Percentiles rank a stretch among this genome's conserved stretches.
Conservation (phyloP, 1,284 basidiomycete species). For the Apiotrichum porosum region DNA sequence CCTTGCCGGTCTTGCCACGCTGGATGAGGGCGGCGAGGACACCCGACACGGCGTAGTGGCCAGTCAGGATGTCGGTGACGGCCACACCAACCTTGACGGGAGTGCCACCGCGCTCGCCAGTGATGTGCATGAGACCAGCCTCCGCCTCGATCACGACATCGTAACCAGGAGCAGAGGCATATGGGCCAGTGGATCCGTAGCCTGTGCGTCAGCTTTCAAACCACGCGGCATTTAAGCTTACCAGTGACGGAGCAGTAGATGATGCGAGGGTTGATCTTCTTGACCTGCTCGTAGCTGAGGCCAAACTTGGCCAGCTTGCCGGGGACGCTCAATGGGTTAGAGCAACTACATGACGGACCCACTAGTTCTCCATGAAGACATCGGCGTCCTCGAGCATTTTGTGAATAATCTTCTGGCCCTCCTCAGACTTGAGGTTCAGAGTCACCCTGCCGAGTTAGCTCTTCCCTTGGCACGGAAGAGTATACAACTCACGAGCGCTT, state of each 20-base stretch:
- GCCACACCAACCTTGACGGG: conserved; percentile 91
- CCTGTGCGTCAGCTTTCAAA: conserved; percentile 53
- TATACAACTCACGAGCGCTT: conserved; percentile 60
- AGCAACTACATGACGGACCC: conserved; percentile 55
- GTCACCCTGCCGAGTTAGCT: conserved; percentile 55
- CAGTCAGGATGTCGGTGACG: conserved; percentile 68
- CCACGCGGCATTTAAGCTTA: conserved; percentile 33
- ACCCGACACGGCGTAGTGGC: conserved; percentile 88
- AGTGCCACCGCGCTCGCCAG: conserved; percentile 79
- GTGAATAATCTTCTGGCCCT: conserved; percentile 72
- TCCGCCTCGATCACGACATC: conserved; percentile 88
- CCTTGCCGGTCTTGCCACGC: conserved; percentile 75
- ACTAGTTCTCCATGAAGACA: conserved; percentile 82
- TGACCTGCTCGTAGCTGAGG: conserved; percentile 78
- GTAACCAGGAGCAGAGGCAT: conserved; percentile 74
- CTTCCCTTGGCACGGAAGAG: not conserved
- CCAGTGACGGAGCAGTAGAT: conserved; percentile 90
- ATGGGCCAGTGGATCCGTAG: conserved; percentile 91
- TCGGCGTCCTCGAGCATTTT: conserved; percentile 72
- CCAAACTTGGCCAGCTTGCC: conserved; percentile 79
- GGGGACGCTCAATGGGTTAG: conserved; percentile 38
- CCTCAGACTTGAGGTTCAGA: conserved; percentile 73
- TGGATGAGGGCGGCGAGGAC: conserved; percentile 86
- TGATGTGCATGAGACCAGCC: conserved; percentile 92
- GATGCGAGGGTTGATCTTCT: conserved; percentile 70